phyloP scores from a whole-genome alignment of 2,329 filamentous ascomycete genomes.

The Hawksworthiomyces lignivorus region DNA sequence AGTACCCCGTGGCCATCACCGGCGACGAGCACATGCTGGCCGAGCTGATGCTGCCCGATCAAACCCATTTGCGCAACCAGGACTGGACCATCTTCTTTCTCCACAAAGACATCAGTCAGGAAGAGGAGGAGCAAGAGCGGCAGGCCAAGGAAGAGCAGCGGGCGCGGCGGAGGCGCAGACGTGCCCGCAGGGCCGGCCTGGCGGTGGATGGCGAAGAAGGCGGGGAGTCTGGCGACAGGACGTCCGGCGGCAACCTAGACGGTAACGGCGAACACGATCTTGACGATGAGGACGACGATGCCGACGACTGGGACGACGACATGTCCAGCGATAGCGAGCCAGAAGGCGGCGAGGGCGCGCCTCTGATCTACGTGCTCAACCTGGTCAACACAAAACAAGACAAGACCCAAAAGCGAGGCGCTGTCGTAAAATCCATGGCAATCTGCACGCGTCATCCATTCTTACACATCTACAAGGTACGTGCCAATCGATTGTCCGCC shows the following conservation, averaged over 20 bases:
- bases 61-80: slow-evolving; percentile 87
- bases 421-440: slow-evolving; percentile 95
- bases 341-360: slow-evolving; percentile 72
- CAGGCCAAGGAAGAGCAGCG: slow-evolving; percentile 47
- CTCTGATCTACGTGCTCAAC: slow-evolving; percentile 93
- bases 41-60: slow-evolving; percentile 96
- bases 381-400: slow-evolving; percentile 98
- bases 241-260: slow-evolving; percentile 38
- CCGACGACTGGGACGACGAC: slow-evolving; percentile 42
- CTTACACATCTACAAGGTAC: slow-evolving; percentile 93
- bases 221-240: slow-evolving; percentile 41
- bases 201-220: slow-evolving; percentile 32
- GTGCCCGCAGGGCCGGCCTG: slow-evolving; percentile 42
- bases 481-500: too few species aligned
- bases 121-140: slow-evolving; percentile 69
- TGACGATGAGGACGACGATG: slow-evolving; percentile 36
- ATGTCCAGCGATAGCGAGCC: slow-evolving; percentile 54
- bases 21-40: slow-evolving; percentile 97
- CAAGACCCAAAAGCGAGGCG: slow-evolving; percentile 84
- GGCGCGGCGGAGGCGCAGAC: slow-evolving; percentile 43
- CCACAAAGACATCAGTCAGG: slow-evolving; percentile 84
- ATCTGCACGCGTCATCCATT: slow-evolving; percentile 98
- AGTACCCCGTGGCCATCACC: slow-evolving; percentile 89
- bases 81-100: slow-evolving; percentile 99
- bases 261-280: slow-evolving; percentile 35